Conservation (phyloP, 192 early-diverging fungal species). For the Coemansia sp. region DNA sequence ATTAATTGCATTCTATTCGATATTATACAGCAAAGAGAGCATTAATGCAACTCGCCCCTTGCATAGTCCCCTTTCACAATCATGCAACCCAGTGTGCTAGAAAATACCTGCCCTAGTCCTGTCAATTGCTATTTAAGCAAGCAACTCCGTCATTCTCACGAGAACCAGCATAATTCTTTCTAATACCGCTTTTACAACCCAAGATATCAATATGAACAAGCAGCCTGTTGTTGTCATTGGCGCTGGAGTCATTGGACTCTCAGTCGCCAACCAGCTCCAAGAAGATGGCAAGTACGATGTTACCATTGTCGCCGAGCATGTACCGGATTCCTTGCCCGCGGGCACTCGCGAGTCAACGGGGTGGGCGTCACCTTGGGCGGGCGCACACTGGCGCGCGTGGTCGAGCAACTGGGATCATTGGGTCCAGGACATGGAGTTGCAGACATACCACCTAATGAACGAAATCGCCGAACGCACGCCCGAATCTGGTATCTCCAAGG, state of each 20-base stretch:
- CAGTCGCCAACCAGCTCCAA: constrained; percentile 52
- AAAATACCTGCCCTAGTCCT: neutral
- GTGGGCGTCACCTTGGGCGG: constrained; percentile 56
- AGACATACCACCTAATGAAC: constrained; percentile 26
- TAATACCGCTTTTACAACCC: neutral
- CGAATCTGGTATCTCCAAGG: constrained; percentile 22
- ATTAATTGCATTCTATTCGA: neutral
- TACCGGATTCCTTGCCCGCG: neutral
- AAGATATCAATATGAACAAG: neutral
- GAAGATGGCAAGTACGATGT: constrained; percentile 38
- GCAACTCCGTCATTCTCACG: neutral
- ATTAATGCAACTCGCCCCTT: neutral
- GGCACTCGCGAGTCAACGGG: constrained; percentile 31
- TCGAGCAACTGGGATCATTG: constrained; percentile 42
- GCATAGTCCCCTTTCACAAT: neutral
- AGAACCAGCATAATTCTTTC: neutral
- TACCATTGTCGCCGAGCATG: constrained; percentile 43
- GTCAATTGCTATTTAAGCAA: neutral
- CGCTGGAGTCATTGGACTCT: constrained; percentile 61
- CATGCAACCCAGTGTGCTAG: neutral
- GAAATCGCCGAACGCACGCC: constrained; percentile 13
- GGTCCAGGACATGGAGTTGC: constrained; percentile 39
- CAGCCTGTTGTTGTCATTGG: constrained; percentile 52
- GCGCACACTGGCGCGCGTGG: constrained; percentile 66
- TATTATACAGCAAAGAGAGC: neutral